phyloP scores from a whole-genome alignment of 352 stramenopile genomes.

The Globisporangium viniferum region DNA sequence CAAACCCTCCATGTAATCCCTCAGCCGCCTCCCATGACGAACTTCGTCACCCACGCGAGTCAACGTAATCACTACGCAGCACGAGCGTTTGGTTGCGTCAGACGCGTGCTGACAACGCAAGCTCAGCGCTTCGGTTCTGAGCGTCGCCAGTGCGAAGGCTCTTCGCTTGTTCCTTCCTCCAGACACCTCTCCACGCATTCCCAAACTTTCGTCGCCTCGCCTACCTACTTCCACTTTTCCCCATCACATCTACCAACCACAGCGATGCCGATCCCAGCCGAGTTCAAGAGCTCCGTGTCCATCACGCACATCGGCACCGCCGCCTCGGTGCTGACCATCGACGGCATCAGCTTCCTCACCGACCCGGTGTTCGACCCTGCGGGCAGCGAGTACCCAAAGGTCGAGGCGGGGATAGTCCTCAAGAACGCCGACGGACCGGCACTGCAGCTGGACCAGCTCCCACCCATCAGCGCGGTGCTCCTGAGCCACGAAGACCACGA shows the following conservation, averaged over 20 bases:
- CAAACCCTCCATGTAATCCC: too few relatives aligned
- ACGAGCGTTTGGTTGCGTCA: too few relatives aligned
- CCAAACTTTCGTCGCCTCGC: too few relatives aligned
- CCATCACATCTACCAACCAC: neutral
- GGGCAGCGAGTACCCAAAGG: slow-evolving; percentile 15
- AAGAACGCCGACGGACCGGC: slow-evolving; percentile 19
- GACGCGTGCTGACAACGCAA: too few relatives aligned
- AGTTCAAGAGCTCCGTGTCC: slow-evolving; percentile 32
- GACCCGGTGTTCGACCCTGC: slow-evolving; percentile 30
- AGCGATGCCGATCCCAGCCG: slow-evolving; percentile 15
- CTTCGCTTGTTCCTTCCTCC: too few relatives aligned
- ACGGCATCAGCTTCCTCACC: slow-evolving; percentile 40
- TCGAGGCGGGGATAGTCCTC: slow-evolving; percentile 15
- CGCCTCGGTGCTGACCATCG: slow-evolving; percentile 34
- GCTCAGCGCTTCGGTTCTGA: too few relatives aligned
- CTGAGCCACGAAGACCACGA: slow-evolving; percentile 39
- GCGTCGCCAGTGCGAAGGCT: too few relatives aligned
- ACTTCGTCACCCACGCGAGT: too few relatives aligned
- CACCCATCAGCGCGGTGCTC: slow-evolving; percentile 29
- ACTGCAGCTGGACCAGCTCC: slow-evolving; percentile 27
- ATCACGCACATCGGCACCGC: slow-evolving; percentile 40
- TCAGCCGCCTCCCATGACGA: too few relatives aligned
- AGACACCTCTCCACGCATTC: too few relatives aligned
- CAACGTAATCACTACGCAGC: too few relatives aligned
- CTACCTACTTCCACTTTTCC: too few relatives aligned